Conservation (phyloP, 306 rosid genomes). For the Astragalus membranaceus region DNA sequence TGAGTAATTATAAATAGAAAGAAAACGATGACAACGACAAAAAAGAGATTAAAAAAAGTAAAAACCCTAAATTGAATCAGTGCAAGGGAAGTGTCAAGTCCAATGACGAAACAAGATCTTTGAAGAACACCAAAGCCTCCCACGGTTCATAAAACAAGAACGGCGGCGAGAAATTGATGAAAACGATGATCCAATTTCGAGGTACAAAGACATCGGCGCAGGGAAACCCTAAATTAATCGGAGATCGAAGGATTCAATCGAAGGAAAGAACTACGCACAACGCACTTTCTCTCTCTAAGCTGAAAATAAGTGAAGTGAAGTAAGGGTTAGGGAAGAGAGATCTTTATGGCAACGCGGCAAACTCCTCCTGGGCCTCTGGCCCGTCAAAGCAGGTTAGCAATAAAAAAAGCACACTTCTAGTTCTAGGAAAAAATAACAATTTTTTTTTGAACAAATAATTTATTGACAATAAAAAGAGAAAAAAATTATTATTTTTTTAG, state of each 20-base stretch:
- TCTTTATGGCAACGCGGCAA: neutral
- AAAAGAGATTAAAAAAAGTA: neutral
- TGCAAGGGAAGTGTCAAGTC: slow-evolving; percentile 13
- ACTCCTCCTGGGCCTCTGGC: no score
- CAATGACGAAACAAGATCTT: slow-evolving; percentile 33
- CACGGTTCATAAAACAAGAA: slow-evolving; percentile 25
- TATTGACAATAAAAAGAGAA: no score
- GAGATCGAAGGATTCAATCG: neutral
- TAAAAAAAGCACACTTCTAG: no score
- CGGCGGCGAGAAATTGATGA: slow-evolving; percentile 15
- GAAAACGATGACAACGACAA: no score
- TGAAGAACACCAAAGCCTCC: slow-evolving; percentile 24
- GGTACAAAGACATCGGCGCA: slow-evolving; percentile 33
- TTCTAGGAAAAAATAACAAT: no score
- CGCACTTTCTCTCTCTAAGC: neutral
- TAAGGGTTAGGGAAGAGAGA: neutral
- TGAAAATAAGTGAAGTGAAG: neutral
- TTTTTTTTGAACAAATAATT: no score
- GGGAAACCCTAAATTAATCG: slow-evolving; percentile 19
- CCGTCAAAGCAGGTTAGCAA: no score
- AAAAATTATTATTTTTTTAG: no score
- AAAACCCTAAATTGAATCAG: neutral
- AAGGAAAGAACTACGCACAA: neutral
- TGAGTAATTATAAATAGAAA: neutral
- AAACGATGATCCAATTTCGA: neutral